Base-by-base conservation (phyloP, 192 early-diverging fungal species). In the Phlyctochytrium planicorne region DNA sequence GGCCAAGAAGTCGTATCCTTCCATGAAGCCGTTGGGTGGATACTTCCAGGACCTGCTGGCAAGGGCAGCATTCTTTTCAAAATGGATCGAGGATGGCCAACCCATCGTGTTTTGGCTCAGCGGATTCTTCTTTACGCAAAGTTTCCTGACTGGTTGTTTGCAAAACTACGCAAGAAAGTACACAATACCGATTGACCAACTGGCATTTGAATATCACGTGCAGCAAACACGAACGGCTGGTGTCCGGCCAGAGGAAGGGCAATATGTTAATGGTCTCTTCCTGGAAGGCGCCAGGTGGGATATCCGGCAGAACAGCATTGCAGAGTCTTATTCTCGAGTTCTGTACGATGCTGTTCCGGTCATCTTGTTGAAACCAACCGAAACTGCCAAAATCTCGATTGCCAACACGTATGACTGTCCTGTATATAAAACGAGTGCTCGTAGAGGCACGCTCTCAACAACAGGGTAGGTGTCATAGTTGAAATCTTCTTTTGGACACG, bases 61-160 rank as follows among this genome's bases (percentile, higher is more conserved):
- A 33, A 73, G 85, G 6, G 56, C 82, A 12, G 59, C 68, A 25
- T 87, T 87, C 55, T 83, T 87, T 67, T 63, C 60, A 6, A 85
- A 74, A 23, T 87, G 85, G 85, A 79, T 80, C 27, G 78, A 77
- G 53, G 73, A 84, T n/a, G 81, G 81, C 20, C 83, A 79, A 60
- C 85, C 85, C 0, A 84, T 85, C 14, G 85, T 87, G 0, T 87
- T 85, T 60, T 87, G 85, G 85, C 68, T 87, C 24, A 82, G 80
- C 55, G 85, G 85, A n/a, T 87, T 87, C 65, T 87, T 87, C 66
- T 87, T 87, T 68, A 87, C 85, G 3, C 85, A 84, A 61, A 79
- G 76, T 55, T 86, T 86, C 77, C 67, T 86, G 23, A 86, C 84
- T 3, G 84, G 84, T 0, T 82, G 78, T 62, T 66, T 85, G 16